A percentile compares a stretch with the other conserved stretches of the same genome.
phyloP scores from a whole-genome alignment of 176 grass and related monocot species.

The Oropetium thomaeum region DNA sequence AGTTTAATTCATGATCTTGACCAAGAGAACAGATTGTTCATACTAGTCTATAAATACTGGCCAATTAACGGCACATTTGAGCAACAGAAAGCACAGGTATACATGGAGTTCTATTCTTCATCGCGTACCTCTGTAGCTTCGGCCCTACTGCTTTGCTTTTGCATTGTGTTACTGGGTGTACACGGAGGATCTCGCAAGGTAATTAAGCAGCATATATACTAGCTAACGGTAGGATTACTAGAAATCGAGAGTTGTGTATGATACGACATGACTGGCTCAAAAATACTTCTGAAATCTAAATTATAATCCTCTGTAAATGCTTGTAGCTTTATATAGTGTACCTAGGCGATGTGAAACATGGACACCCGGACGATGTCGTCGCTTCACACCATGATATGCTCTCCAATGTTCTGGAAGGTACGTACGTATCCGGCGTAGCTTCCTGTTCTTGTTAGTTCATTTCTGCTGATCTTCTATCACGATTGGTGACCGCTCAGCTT shows the following conservation, averaged over 20 bases:
- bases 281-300: no score
- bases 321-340: constrained; percentile 15
- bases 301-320: neutral
- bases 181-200: constrained; percentile 10
- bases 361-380: neutral
- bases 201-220: neutral
- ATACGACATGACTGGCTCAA: no score
- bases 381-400: neutral
- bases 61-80: no score
- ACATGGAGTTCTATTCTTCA: neutral
- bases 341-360: neutral
- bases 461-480: no score
- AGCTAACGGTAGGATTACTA: no score
- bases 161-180: neutral
- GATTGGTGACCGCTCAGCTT: no score
- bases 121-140: neutral
- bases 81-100: neutral
- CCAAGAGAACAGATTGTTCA: no score
- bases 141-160: neutral
- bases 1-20: no score
- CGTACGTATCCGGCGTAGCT: no score
- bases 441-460: no score
- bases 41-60: neutral
- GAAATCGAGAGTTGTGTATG: no score
- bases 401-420: neutral